Conservation (phyloP, 345 rosid genomes). For the Barbarea vulgaris region DNA sequence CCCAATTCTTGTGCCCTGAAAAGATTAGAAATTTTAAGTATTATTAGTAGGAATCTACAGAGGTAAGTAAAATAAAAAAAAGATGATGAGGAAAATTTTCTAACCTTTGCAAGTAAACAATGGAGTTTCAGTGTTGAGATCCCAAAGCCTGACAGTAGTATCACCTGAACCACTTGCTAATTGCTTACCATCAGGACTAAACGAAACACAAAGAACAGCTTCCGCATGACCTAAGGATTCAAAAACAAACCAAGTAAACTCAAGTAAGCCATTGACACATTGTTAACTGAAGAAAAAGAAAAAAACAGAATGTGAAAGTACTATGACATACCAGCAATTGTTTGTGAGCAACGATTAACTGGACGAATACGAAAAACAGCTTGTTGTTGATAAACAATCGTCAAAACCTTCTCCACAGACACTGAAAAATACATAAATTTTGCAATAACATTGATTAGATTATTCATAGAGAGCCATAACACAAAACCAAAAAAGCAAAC, state of each 20-base stretch:
- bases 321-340: slow-evolving; percentile 70
- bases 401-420: slow-evolving; percentile 88
- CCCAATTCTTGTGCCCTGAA: slow-evolving; percentile 98
- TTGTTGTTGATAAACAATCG: slow-evolving; percentile 94
- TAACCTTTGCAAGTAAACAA: slow-evolving; percentile 90
- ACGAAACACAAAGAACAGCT: slow-evolving; percentile 91
- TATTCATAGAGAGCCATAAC: slow-evolving; percentile 14
- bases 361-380: slow-evolving; percentile 94
- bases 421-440: slow-evolving; percentile 49
- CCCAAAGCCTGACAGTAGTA: slow-evolving; percentile 95
- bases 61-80: background rate
- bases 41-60: background rate
- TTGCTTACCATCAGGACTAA: slow-evolving; percentile 89
- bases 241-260: background rate
- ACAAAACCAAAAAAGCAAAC: background rate
- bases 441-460: background rate
- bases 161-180: slow-evolving; percentile 99
- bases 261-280: background rate
- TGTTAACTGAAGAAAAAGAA: background rate
- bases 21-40: background rate
- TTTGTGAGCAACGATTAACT: slow-evolving; percentile 81
- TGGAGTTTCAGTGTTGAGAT: slow-evolving; percentile 89
- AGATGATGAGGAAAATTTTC: background rate
- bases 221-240: slow-evolving; percentile 66
- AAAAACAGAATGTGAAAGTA: background rate